Base-by-base conservation (phyloP, 2,329 filamentous ascomycete species). In the Alternaria burnsii region DNA sequence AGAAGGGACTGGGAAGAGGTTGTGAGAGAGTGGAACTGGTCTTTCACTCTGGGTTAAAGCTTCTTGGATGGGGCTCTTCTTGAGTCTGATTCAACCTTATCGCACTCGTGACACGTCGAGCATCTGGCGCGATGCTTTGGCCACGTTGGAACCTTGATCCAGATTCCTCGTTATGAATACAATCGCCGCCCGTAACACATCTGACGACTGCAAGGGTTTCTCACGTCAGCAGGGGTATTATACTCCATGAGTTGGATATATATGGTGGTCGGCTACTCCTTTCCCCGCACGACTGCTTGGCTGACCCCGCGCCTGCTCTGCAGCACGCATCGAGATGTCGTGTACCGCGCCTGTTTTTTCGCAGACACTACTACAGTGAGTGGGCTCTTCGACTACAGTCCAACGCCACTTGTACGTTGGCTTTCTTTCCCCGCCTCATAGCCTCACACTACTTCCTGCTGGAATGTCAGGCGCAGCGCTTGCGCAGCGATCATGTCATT, bases 1-100 rank as follows among this genome's bases (percentile, higher is more conserved):
- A 70, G 68, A 59, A 68, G 71, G 47, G 73, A 76, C 47, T 78
- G 75, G 75, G 75, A 77, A 63, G 74, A 78, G 5, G 70, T 78
- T 0, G 58, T 78, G 16, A 71, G 67, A 55, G 75, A 78, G 41
- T 75, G 72, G 75, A 65, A 70, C 2, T 78, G 75, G 75, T 76
- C 74, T 1, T 74, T 77, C 48, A 77, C 72, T 2, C 62, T 76
- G 20, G 71, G 72, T 40, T 77, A 63, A 63, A 16, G 40, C 3
- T 24, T 42, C 20, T 20, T 42, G 20, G 11, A 42, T 42, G 20
- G 6, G 6, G 8, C 20, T 24, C 11, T 24, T 42, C 20, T 11
- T 50, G 30, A 16, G 46, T n/a, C 20, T 30, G 46, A 38, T 50
- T 22, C 30, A 14, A 26, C 30, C 46, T 6, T 50, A n/a, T 38